Evolutionary conservation across 257 asterid species (phyloP), one percentile per base, ranked within the genome.

Genomic region (Leonotis leonurus): DNA sequence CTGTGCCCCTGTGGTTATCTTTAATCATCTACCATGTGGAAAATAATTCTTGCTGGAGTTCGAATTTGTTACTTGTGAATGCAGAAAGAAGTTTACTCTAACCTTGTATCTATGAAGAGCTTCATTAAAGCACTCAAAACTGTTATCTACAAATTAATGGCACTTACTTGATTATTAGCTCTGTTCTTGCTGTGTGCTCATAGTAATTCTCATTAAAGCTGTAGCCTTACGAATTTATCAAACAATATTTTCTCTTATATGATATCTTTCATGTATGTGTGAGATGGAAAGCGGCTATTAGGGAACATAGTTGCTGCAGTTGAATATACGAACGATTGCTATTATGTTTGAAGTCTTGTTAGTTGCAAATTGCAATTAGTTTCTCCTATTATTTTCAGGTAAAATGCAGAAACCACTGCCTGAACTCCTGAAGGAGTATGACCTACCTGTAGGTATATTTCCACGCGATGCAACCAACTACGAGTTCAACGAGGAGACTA

Each of bases 401-500:
- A 83, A 79, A 70, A 77, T 86, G 83, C 95, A 86, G 65, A 86
- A 83, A 68, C 95, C 88, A 14, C 56, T 86, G 51, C 79, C 78
- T 4, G 95, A 86, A 39, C 79, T 86, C 64, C 79, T 86, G 4
- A 79, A 81, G 76, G 95, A 86, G 56, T 66, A 75, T 63, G 91
- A 81, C 68, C 65, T 86, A 41, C 72, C 95, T 6, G 50, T 77
- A 32, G 95, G 95, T 27, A 77, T 86, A 64, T 83, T 86, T 70
- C 95, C 95, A 4, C 89, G 88, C 17, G 89, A 86, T 70, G 85
- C 91, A 14, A 83, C 95, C 49, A 86, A 86, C 64, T 86, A 86
- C 16, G 91, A 86, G 73, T 83, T 86, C 65, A 72, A 75, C 8
- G 91, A 86, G 76, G 88, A 83, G 71, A 86, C 89, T 0, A n/a